Base-by-base conservation (phyloP, 345 rosid genomes). In the Salix koriyanagi region DNA sequence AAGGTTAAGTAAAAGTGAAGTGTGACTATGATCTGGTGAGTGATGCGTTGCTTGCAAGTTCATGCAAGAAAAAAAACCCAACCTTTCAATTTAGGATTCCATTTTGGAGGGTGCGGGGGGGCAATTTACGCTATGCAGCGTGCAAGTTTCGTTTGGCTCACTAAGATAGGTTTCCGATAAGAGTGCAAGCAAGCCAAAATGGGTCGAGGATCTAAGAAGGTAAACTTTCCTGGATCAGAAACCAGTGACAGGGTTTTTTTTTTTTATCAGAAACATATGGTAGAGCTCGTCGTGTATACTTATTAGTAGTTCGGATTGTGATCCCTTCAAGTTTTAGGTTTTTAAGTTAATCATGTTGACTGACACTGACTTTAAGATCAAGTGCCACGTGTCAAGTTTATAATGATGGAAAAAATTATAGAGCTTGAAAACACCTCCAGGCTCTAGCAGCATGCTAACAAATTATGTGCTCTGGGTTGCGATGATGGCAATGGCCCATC, bases 1-100 rank as follows among this genome's bases (percentile, higher is more conserved):
- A 25, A 25, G 30, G 73, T 44, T 23, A 32, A 16, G n/a, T 18
- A n/a, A 21, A 65, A 2, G 18, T 3, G 14, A 70, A 39, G 61
- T 13, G 62, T 6, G 67, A 65, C 3, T 37, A 12, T 37, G 67
- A 69, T 25, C 10, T 14, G 50, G 58, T 56, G 81, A 78, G 64
- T 76, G 78, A 82, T 83, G 85, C 91, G 84, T 90, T 66, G 90
- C 91, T 88, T 87, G 84, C 2, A 89, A 84, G 91, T 65, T 61
- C 69, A 34, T 62, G 69, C 69, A 34, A 56, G 69, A 74, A 67
- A 32, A 68, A 8, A 34, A 15, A 26, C 2, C 34, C 4, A 2
- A 7, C 21, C 25, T 30, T 34, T 16, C 12, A 28, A 67, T 15
- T 46, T 62, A 16, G 23, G 80, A 79, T 65, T 65, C 79, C 78